Conservation (phyloP, 331 rosid genomes). For the Quercus phellos region DNA sequence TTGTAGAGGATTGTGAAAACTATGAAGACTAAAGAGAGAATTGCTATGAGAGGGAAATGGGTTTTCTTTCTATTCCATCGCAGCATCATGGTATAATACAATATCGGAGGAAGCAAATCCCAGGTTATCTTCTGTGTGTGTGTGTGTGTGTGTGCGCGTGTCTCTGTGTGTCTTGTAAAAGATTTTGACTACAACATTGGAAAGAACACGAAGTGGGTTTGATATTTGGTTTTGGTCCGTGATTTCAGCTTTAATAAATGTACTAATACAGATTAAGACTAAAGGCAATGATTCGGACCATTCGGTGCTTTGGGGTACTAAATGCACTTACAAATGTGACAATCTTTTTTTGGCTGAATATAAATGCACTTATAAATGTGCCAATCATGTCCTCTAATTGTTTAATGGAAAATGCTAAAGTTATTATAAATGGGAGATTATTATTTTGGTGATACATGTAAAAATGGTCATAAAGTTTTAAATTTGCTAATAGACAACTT, state of each 20-base stretch:
- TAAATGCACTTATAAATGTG: too few relatives aligned
- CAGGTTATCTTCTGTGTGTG: background rate
- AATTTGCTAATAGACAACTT: too few relatives aligned
- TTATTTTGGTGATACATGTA: too few relatives aligned
- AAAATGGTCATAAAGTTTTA: too few relatives aligned
- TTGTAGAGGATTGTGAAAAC: constrained; percentile 56
- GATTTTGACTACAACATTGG: background rate
- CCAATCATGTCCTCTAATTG: too few relatives aligned
- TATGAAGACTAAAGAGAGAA: constrained; percentile 51
- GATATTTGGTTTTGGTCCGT: background rate
- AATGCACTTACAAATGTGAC: too few relatives aligned
- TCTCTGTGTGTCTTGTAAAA: background rate
- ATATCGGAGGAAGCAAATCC: background rate
- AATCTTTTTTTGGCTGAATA: too few relatives aligned
- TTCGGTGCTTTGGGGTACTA: background rate
- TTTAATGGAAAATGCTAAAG: too few relatives aligned
- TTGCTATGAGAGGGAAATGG: constrained; percentile 50
- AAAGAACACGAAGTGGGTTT: background rate
- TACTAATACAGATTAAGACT: too few relatives aligned
- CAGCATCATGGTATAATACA: constrained; percentile 34
- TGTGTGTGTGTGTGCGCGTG: too few relatives aligned
- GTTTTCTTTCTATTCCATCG: constrained; percentile 68
- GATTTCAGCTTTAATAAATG: too few relatives aligned
- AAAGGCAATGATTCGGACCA: background rate
- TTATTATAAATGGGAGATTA: too few relatives aligned